Evolutionary conservation across 352 stramenopile species (phyloP).

Genomic region (Globisporangium paroecandrum): DNA sequence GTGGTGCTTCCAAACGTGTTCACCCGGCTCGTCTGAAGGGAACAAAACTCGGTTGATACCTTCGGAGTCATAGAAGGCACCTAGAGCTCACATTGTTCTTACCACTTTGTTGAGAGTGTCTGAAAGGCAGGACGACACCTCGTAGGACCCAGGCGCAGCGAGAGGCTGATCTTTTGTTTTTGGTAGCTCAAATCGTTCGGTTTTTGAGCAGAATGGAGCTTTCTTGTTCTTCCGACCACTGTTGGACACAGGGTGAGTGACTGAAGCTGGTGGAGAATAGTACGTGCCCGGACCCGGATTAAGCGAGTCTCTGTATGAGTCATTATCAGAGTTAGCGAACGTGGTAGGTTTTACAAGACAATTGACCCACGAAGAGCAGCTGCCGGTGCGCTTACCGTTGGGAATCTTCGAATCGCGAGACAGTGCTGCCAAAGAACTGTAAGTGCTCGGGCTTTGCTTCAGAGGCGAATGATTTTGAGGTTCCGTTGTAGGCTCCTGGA

Average conservation of each 20-base stretch:
- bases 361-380: background rate
- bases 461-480: slow-evolving; percentile 34
- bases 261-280: slow-evolving; percentile 39
- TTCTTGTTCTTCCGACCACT: slow-evolving; percentile 37
- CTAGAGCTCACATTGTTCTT: background rate
- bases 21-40: slow-evolving; percentile 50
- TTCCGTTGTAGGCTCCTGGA: slow-evolving; percentile 53
- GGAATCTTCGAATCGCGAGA: slow-evolving; percentile 48
- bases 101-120: slow-evolving; percentile 77
- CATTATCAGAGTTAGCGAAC: background rate
- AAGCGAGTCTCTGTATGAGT: slow-evolving; percentile 23
- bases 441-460: slow-evolving; percentile 64
- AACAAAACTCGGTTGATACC: background rate
- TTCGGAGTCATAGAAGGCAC: background rate
- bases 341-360: background rate
- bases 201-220: slow-evolving; percentile 63
- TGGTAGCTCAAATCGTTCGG: slow-evolving; percentile 54
- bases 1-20: slow-evolving; percentile 70
- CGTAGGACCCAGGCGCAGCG: slow-evolving; percentile 66
- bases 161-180: slow-evolving; percentile 45
- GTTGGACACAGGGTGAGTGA: slow-evolving; percentile 22
- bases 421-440: slow-evolving; percentile 81
- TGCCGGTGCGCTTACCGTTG: slow-evolving; percentile 24
- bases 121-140: slow-evolving; percentile 47
- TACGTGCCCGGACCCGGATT: slow-evolving; percentile 54